Evolutionary conservation across 352 stramenopile species (phyloP).

Genomic region (Plasmopara halstedii): DNA sequence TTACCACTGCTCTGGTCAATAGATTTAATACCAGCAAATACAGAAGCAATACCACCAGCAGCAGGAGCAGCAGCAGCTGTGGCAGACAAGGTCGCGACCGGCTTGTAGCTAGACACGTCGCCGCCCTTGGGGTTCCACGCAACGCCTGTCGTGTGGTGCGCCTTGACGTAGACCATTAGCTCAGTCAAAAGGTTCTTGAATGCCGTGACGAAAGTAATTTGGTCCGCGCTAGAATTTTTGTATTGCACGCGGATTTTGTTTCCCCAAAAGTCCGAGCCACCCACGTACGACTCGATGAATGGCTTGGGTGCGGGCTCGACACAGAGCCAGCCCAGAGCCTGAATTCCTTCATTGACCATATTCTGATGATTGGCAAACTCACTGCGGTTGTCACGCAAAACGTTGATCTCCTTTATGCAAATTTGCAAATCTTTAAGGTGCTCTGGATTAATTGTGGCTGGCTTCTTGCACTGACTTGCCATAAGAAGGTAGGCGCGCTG

Average conservation of each 20-base stretch:
- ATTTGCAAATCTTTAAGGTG: constrained; percentile 66
- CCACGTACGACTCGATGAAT: constrained; percentile 95
- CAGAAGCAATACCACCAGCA: constrained; percentile 53
- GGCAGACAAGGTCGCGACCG: constrained; percentile 22
- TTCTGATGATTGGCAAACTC: constrained; percentile 83
- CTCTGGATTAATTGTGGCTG: constrained; percentile 54
- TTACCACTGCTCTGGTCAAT: constrained; percentile 88
- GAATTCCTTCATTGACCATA: constrained; percentile 84
- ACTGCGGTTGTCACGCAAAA: constrained; percentile 73
- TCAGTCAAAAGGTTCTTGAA: constrained; percentile 90
- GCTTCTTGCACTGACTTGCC: constrained; percentile 92
- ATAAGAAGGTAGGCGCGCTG: constrained; percentile 90
- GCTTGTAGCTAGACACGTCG: constrained; percentile 40
- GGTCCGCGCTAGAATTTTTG: constrained; percentile 87
- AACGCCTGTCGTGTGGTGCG: constrained; percentile 92
- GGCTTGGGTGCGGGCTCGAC: constrained; percentile 84
- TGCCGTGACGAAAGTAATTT: constrained; percentile 91
- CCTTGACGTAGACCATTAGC: constrained; percentile 93
- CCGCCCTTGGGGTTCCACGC: constrained; percentile 88
- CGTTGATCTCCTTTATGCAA: constrained; percentile 75
- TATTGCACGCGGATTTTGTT: constrained; percentile 97
- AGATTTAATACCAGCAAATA: constrained; percentile 86
- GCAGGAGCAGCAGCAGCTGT: constrained; percentile 17
- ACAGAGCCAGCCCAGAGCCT: constrained; percentile 75
- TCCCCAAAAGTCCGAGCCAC: constrained; percentile 93